Percentiles rank a stretch among this genome's conserved stretches.
These are phyloP conservation scores for Boletus reticulatus DNA, from an alignment of 768 basidiomycete species.

Conservation along the genomic window DNA sequence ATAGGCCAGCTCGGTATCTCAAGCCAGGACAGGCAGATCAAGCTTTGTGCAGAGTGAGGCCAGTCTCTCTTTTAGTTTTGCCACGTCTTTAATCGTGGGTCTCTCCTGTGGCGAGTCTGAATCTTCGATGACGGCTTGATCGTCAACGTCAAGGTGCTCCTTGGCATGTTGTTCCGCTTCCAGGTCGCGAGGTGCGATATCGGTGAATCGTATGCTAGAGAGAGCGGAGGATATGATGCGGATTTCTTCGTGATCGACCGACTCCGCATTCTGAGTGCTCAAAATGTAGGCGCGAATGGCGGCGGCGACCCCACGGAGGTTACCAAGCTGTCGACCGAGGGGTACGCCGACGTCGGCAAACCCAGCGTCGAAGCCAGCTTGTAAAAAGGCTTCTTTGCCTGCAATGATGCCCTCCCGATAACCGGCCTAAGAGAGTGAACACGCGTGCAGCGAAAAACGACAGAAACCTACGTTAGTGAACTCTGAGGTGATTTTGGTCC, in stretches of 20 bases:
- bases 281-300: conserved; percentile 58
- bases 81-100: conserved; percentile 42
- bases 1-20: neutral
- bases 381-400: conserved; percentile 85
- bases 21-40: conserved; percentile 26
- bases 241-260: conserved; percentile 38
- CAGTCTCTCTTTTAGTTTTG: conserved; percentile 37
- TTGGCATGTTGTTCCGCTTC: conserved; percentile 78
- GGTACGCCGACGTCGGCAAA: conserved; percentile 73
- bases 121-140: conserved; percentile 31
- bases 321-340: conserved; percentile 73
- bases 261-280: conserved; percentile 25
- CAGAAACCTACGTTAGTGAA: conserved; percentile 63
- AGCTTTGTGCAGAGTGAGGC: conserved; percentile 30
- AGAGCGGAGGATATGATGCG: conserved; percentile 57
- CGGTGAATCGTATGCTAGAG: conserved; percentile 58
- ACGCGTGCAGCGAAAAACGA: neutral
- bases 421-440: conserved; percentile 57
- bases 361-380: conserved; percentile 87
- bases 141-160: conserved; percentile 50
- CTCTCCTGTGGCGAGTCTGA: conserved; percentile 37
- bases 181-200: conserved; percentile 71
- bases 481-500: conserved; percentile 63
- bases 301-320: conserved; percentile 68
- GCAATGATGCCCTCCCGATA: conserved; percentile 96